Conservation (phyloP, 2,329 filamentous ascomycete genomes). For the Venturia aucupariae region DNA sequence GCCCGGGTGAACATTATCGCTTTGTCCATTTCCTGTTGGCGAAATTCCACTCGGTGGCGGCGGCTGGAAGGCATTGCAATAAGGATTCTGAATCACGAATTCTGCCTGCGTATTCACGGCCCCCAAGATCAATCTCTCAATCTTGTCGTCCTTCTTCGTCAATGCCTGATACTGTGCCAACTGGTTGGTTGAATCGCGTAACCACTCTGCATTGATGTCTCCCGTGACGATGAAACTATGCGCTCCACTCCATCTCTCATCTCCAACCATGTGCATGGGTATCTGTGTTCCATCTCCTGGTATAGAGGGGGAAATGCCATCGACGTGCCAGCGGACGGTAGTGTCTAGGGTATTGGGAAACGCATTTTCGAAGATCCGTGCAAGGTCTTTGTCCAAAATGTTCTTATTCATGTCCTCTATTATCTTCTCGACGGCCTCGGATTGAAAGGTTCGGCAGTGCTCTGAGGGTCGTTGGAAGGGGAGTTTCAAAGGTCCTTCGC, state of each 20-base stretch:
- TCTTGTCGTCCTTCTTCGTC: slow-evolving; percentile 67
- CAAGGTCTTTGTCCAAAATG: slow-evolving; percentile 78
- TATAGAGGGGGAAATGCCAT: slow-evolving; percentile 40
- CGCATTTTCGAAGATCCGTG: slow-evolving; percentile 87
- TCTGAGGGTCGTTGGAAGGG: slow-evolving; percentile 77
- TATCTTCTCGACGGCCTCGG: slow-evolving; percentile 75
- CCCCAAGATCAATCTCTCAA: slow-evolving; percentile 74
- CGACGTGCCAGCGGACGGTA: slow-evolving; percentile 78
- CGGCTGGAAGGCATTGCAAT: slow-evolving; percentile 97
- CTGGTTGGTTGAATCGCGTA: slow-evolving; percentile 90
- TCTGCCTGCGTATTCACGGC: slow-evolving; percentile 95
- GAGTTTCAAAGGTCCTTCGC: slow-evolving; percentile 66
- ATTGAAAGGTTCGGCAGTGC: slow-evolving; percentile 82
- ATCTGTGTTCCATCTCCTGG: slow-evolving; percentile 24
- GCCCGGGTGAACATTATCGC: slow-evolving; percentile 72
- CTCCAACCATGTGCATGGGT: slow-evolving; percentile 28
- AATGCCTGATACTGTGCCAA: slow-evolving; percentile 80
- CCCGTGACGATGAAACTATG: slow-evolving; percentile 92
- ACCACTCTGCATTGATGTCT: slow-evolving; percentile 88
- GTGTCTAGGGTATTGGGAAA: slow-evolving; percentile 90
- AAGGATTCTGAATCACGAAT: slow-evolving; percentile 87
- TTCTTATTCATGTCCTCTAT: slow-evolving; percentile 72
- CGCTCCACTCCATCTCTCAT: slow-evolving; percentile 66
- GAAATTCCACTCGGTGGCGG: slow-evolving; percentile 71
- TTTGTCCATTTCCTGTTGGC: slow-evolving; percentile 67